Evolutionary conservation across 2,329 filamentous ascomycete genomes (phyloP), one percentile per base, ranked within the genome.

Genomic region (Dactylellina drechsleri): DNA sequence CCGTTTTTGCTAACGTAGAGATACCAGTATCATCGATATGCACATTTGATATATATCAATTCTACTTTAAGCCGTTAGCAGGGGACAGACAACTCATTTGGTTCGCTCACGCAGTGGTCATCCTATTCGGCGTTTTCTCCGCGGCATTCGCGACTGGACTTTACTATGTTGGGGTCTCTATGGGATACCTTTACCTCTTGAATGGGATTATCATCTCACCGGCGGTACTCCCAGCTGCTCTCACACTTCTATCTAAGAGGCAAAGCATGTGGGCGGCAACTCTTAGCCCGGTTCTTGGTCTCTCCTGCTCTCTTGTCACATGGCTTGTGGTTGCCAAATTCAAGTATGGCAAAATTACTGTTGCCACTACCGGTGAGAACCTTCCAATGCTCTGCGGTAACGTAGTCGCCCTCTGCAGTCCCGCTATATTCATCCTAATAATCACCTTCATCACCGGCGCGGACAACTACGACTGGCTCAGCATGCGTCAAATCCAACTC

Each of bases 131-230:
- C 0, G 77, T 93, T 15, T 85, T 91, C 78, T 94, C 96, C 84
- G 91, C 92, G 12, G 86, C 84, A 0, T 92, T 96, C 81, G 89
- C 89, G 0, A 91, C 92, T 0, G 92, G 91, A 0, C 86, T 95
- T 0, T 88, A 84, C 80, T 90, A 91, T 76, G 88, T 87, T 1
- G 89, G 90, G 13, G 91, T 96, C 73, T 90, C 88, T 8, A 95
- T 97, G 91, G 93, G 92, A 8, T 96, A 93, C 79, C 85, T 96
- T 1, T 96, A 96, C 80, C 84, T 96, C 0, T 87, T 96, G 80
- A 97, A 97, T 92, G 93, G 93, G 4, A 91, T 93, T 58, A 92
- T 97, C 79, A 95, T 97, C 80, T 92, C 90, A 0, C 88, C 91
- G 0, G 93, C 92, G 1, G 92, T 96, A 2, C 86, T 97, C 12